Evolutionary conservation across 768 basidiomycete species (phyloP).

Genomic region (Mycena floridula): DNA sequence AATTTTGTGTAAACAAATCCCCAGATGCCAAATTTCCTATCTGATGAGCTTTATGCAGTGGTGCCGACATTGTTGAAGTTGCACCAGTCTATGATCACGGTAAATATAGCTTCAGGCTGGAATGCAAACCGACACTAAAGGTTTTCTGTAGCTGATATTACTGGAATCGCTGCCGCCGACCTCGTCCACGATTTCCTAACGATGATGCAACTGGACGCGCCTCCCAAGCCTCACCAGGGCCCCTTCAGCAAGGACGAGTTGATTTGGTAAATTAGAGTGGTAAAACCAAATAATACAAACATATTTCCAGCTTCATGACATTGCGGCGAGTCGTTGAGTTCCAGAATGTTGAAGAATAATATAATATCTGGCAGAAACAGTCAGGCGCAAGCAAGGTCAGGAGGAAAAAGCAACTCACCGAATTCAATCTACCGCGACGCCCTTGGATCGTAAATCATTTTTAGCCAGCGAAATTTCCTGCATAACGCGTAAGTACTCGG

Average conservation of each 20-base stretch:
- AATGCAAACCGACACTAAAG: not conserved
- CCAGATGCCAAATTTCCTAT: not conserved
- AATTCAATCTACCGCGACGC: slow-evolving; percentile 39
- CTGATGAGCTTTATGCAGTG: slow-evolving; percentile 20
- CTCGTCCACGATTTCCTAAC: slow-evolving; percentile 40
- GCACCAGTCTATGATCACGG: slow-evolving; percentile 49
- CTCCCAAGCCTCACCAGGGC: slow-evolving; percentile 9
- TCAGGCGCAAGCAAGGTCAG: too few relatives aligned
- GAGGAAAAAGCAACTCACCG: not conserved
- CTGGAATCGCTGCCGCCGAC: slow-evolving; percentile 37
- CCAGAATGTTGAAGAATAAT: too few relatives aligned
- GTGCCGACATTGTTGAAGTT: slow-evolving; percentile 49
- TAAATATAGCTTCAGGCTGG: slow-evolving; percentile 8
- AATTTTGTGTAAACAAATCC: slow-evolving; percentile 46
- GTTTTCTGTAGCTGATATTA: slow-evolving; percentile 28
- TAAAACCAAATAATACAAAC: too few relatives aligned
- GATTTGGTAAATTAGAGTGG: too few relatives aligned
- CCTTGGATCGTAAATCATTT: slow-evolving; percentile 37
- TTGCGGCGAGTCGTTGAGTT: too few relatives aligned
- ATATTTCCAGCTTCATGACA: too few relatives aligned
- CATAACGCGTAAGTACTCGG: slow-evolving; percentile 4
- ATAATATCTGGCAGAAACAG: too few relatives aligned
- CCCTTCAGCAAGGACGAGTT: not conserved
- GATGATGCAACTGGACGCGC: slow-evolving; percentile 24
- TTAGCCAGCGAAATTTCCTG: slow-evolving; percentile 60